A percentile compares a stretch with the other conserved stretches of the same genome.
Conservation (phyloP, 1,284 basidiomycete genomes). For the Phellinidium pouzarii region DNA sequence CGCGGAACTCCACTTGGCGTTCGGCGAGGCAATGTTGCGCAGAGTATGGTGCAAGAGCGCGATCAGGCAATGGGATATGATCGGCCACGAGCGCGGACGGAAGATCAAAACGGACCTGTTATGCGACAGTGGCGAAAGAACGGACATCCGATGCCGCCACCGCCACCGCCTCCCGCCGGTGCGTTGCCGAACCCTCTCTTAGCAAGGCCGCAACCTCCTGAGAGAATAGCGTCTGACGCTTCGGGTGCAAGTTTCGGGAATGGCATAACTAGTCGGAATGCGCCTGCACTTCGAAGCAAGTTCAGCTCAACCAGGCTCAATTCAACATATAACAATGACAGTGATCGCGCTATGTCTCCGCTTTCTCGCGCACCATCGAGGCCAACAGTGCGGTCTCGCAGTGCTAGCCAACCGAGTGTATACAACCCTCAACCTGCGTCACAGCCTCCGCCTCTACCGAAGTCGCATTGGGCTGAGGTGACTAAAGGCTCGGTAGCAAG, state of each 20-base stretch:
- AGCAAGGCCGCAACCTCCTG: conserved; percentile 36
- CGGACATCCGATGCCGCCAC: conserved; percentile 21
- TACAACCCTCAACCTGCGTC: conserved; percentile 45
- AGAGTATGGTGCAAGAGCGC: conserved; percentile 49
- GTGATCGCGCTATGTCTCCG: conserved; percentile 12
- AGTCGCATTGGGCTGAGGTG: conserved; percentile 46
- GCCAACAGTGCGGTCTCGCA: conserved; percentile 52
- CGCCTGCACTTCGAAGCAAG: conserved; percentile 58
- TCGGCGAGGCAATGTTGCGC: conserved; percentile 48
- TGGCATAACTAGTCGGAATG: conserved; percentile 31
- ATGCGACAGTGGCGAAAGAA: conserved; percentile 58
- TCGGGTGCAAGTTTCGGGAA: conserved; percentile 49
- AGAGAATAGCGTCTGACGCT: conserved; percentile 43
- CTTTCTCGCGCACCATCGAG: conserved; percentile 24
- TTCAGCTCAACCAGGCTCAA: conserved; percentile 62
- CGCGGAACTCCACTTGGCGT: conserved; percentile 61
- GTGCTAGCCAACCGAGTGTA: conserved; percentile 67
- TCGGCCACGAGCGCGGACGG: conserved; percentile 63
- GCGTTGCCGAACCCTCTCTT: conserved; percentile 21
- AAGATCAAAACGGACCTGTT: conserved; percentile 58
- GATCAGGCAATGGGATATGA: conserved; percentile 42
- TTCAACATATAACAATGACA: conserved; percentile 42
- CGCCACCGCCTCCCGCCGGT: conserved; percentile 21
- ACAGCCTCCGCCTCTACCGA: conserved; percentile 53
- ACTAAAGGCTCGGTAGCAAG: conserved; percentile 45